A percentile compares a stretch with the other conserved stretches of the same genome.
Conservation (phyloP, 2,329 filamentous ascomycete species). For the Aspergillus latus region DNA sequence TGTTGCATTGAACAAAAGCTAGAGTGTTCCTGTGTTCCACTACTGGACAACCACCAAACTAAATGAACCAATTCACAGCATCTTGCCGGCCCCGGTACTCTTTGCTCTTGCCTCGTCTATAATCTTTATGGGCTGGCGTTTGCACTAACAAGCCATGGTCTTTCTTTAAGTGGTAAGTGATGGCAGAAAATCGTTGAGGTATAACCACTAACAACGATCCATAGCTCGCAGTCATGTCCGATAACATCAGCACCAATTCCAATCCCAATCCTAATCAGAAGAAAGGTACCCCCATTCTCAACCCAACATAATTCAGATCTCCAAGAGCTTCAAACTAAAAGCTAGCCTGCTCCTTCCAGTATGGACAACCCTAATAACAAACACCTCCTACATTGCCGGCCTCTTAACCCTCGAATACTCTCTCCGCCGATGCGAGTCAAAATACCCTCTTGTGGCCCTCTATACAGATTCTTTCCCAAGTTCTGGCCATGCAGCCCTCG, state of each 20-base stretch:
- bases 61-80: neutral
- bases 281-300: neutral
- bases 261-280: neutral
- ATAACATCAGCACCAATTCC: neutral
- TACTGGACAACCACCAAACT: neutral
- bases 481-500: constrained; percentile 67
- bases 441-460: constrained; percentile 77
- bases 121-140: neutral
- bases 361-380: constrained; percentile 86
- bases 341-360: constrained; percentile 50
- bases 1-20: neutral
- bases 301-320: neutral
- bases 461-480: constrained; percentile 76
- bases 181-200: neutral
- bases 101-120: neutral
- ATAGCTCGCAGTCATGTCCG: neutral
- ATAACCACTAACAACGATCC: neutral
- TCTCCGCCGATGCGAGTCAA: constrained; percentile 63
- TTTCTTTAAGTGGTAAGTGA: neutral
- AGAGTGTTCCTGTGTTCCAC: neutral
- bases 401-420: constrained; percentile 79
- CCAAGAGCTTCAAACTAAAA: neutral
- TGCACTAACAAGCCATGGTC: neutral
- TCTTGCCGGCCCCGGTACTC: neutral
- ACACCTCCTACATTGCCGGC: constrained; percentile 75